Evolutionary conservation across 2,329 filamentous ascomycete genomes (phyloP).

Genomic region (Xylariaceae sp.): DNA sequence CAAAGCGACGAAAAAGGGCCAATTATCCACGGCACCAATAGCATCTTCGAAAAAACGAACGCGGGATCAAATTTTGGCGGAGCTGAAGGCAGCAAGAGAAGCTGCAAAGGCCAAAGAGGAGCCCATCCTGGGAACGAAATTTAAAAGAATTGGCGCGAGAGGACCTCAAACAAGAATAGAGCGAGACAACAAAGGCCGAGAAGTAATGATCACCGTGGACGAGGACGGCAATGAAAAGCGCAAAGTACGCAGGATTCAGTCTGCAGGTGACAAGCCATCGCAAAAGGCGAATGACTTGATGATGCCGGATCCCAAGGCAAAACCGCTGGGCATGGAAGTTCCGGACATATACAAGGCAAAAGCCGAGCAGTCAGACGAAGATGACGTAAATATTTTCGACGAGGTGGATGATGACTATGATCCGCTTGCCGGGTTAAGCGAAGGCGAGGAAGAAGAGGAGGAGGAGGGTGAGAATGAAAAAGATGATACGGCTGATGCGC

Average conservation of each 20-base stretch:
- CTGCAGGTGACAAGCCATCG: slow-evolving; percentile 32
- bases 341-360: slow-evolving; percentile 53
- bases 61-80: slow-evolving; percentile 61
- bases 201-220: slow-evolving; percentile 60
- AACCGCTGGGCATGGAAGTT: slow-evolving; percentile 60
- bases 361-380: slow-evolving; percentile 44
- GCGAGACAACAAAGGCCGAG: slow-evolving; percentile 53
- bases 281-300: slow-evolving; percentile 39
- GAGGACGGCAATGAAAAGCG: slow-evolving; percentile 62
- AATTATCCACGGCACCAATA: slow-evolving; percentile 49
- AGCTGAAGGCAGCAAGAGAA: slow-evolving; percentile 57
- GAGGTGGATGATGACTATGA: slow-evolving; percentile 62
- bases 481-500: slow-evolving; percentile 22
- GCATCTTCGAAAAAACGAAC: slow-evolving; percentile 56
- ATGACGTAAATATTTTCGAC: slow-evolving; percentile 61
- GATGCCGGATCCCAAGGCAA: slow-evolving; percentile 49
- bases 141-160: slow-evolving; percentile 58
- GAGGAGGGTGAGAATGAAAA: slow-evolving; percentile 35
- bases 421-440: slow-evolving; percentile 54
- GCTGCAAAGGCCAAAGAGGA: slow-evolving; percentile 52
- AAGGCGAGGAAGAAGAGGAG: slow-evolving; percentile 37
- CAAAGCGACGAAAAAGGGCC: slow-evolving; percentile 53
- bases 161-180: slow-evolving; percentile 54
- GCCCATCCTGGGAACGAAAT: slow-evolving; percentile 51
- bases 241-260: slow-evolving; percentile 53